A percentile compares a stretch with the other conserved stretches of the same genome.
These are phyloP conservation scores for Tricholoma sp. DNA, from an alignment of 768 basidiomycete genomes.

Conservation along the genomic window DNA sequence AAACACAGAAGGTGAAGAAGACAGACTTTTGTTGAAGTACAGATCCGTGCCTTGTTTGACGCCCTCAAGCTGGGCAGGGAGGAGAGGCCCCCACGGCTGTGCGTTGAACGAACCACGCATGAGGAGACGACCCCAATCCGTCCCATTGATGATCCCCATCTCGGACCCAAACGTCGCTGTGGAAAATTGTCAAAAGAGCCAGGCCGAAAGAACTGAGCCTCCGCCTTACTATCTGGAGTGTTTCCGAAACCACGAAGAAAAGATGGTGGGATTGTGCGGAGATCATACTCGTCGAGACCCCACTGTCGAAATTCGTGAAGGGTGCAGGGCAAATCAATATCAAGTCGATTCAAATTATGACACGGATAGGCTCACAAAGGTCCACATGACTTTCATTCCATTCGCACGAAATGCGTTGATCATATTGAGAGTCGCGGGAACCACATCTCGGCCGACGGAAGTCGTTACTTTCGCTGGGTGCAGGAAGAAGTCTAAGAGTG, in stretches of 20 bases:
- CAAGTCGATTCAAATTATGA: slow-evolving; percentile 13
- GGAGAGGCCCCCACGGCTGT: slow-evolving; percentile 59
- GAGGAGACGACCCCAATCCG: slow-evolving; percentile 48
- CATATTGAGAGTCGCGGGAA: slow-evolving; percentile 45
- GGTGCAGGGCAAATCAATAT: too few relatives aligned
- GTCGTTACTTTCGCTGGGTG: slow-evolving; percentile 55
- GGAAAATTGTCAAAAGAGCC: background rate
- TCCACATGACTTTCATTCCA: slow-evolving; percentile 19
- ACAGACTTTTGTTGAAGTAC: slow-evolving; percentile 65
- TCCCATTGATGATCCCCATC: slow-evolving; percentile 42
- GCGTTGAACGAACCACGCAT: slow-evolving; percentile 59
- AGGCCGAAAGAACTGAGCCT: slow-evolving; percentile 20
- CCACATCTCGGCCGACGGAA: slow-evolving; percentile 50
- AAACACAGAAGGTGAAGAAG: background rate
- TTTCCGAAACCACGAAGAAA: slow-evolving; percentile 50
- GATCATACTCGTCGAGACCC: slow-evolving; percentile 63
- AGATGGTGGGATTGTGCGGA: slow-evolving; percentile 56
- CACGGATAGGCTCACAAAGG: slow-evolving; percentile 38
- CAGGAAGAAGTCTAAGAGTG: slow-evolving; percentile 49
- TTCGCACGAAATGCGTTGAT: slow-evolving; percentile 44
- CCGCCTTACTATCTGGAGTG: slow-evolving; percentile 33
- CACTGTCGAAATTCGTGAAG: slow-evolving; percentile 42
- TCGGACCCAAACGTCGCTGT: background rate
- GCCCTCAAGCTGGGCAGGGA: slow-evolving; percentile 48
- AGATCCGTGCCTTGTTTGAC: slow-evolving; percentile 53